Percentiles rank a stretch among this genome's conserved stretches.
Conservation (phyloP, 2,329 filamentous ascomycete genomes). For the Rasamsonia emersonii region DNA sequence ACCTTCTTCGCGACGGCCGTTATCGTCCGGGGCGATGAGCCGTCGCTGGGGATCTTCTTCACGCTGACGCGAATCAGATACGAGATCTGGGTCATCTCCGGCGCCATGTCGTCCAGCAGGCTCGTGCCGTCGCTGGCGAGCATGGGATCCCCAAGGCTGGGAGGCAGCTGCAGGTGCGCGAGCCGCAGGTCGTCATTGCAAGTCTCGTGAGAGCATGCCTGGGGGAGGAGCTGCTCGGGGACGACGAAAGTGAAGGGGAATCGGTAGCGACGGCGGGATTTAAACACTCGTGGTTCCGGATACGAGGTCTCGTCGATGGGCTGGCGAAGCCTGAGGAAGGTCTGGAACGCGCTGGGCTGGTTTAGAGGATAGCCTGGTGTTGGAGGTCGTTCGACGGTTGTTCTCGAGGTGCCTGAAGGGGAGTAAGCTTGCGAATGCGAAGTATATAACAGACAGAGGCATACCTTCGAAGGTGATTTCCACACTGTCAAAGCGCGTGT, state of each 20-base stretch:
- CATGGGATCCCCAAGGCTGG: slow-evolving; percentile 52
- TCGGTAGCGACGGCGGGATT: slow-evolving; percentile 47
- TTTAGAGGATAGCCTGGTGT: slow-evolving; percentile 45
- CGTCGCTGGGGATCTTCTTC: slow-evolving; percentile 28
- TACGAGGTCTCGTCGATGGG: slow-evolving; percentile 47
- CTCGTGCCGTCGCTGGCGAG: slow-evolving; percentile 41
- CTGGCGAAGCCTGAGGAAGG: slow-evolving; percentile 54
- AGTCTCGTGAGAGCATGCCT: slow-evolving; percentile 48
- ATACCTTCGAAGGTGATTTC: slow-evolving; percentile 51
- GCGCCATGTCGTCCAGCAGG: slow-evolving; percentile 53
- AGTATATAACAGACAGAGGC: slow-evolving; percentile 5
- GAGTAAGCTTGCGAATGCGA: slow-evolving; percentile 4
- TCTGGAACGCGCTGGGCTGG: slow-evolving; percentile 48
- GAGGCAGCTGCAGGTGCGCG: slow-evolving; percentile 52
- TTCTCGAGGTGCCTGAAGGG: slow-evolving; percentile 39
- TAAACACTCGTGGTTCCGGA: slow-evolving; percentile 46
- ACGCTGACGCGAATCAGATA: slow-evolving; percentile 48
- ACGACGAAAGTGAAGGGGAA: slow-evolving; percentile 59
- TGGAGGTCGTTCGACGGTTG: slow-evolving; percentile 47
- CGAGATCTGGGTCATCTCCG: slow-evolving; percentile 52
- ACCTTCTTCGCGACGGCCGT: slow-evolving; percentile 47
- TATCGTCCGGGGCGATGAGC: slow-evolving; percentile 36
- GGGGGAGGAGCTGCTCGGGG: slow-evolving; percentile 51
- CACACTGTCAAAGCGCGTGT: slow-evolving; percentile 50
- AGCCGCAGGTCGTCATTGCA: slow-evolving; percentile 44